Conservation (phyloP, 441 rosid species). For the Manihot esculenta region DNA sequence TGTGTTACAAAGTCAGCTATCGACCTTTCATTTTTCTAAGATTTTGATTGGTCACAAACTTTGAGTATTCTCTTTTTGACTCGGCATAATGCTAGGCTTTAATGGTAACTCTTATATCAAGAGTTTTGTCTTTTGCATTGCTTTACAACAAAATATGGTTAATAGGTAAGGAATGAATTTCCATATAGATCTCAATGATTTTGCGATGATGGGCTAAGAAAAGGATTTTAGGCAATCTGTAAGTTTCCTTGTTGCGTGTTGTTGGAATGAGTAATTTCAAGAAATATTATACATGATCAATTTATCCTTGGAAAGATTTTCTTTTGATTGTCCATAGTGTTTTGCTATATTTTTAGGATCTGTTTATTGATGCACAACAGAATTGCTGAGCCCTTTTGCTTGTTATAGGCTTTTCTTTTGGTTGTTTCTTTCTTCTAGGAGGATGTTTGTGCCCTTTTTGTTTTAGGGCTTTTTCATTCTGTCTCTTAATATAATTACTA, state of each 20-base stretch:
- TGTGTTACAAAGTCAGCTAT: too few relatives aligned
- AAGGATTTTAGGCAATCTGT: not conserved
- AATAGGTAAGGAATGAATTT: conserved; percentile 1
- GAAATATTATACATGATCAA: not conserved
- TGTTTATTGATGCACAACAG: not conserved
- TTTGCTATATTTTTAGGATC: not conserved
- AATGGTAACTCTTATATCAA: too few relatives aligned
- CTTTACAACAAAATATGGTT: too few relatives aligned
- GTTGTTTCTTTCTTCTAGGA: not conserved
- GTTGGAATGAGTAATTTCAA: not conserved
- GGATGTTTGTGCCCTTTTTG: not conserved
- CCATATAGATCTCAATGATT: not conserved
- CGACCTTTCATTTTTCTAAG: not conserved
- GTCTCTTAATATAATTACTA: not conserved
- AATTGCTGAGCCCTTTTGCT: not conserved
- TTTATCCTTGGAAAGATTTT: not conserved
- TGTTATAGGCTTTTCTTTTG: not conserved
- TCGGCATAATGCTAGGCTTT: too few relatives aligned
- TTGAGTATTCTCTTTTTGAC: not conserved
- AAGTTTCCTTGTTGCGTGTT: not conserved
- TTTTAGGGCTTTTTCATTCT: not conserved
- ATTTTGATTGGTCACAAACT: not conserved
- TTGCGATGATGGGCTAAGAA: not conserved
- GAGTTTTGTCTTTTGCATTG: not conserved
- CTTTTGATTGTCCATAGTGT: not conserved